A percentile compares a stretch with the other conserved stretches of the same genome.
phyloP scores from a whole-genome alignment of 1,284 basidiomycete genomes.

The Trichosporon ovoides region DNA sequence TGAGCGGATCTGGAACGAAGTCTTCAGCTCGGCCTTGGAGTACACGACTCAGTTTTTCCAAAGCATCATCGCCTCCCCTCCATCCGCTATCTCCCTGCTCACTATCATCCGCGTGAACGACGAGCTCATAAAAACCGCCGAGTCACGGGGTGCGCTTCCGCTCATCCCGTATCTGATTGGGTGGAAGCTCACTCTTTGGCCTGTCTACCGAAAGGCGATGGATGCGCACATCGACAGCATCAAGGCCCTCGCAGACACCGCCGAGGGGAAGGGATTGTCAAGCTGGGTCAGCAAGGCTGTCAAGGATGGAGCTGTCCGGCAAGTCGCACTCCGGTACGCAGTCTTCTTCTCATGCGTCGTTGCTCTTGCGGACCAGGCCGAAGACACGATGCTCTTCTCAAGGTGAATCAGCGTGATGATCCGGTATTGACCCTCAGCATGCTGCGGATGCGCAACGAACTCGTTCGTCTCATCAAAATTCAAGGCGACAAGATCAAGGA shows the following conservation, averaged over 20 bases:
- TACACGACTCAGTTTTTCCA: conserved; percentile 57
- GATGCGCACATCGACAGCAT: conserved; percentile 73
- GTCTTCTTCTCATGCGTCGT: conserved; percentile 73
- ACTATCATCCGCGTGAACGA: conserved; percentile 86
- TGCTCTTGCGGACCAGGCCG: conserved; percentile 69
- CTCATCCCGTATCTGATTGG: conserved; percentile 72
- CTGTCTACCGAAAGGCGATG: conserved; percentile 81
- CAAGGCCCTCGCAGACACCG: conserved; percentile 70
- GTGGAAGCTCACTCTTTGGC: conserved; percentile 80
- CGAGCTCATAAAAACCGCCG: conserved; percentile 64
- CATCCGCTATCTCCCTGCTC: conserved; percentile 67
- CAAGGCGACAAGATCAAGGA: conserved; percentile 65
- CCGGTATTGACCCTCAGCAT: conserved; percentile 55
- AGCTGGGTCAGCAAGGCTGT: conserved; percentile 57
- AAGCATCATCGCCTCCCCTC: conserved; percentile 50
- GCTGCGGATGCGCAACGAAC: conserved; percentile 74
- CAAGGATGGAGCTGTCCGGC: conserved; percentile 62
- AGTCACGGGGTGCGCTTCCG: conserved; percentile 68
- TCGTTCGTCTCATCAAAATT: conserved; percentile 68
- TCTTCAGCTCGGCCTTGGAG: conserved; percentile 79
- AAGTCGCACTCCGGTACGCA: conserved; percentile 63
- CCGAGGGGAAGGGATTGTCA: conserved; percentile 50
- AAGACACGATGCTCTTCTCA: conserved; percentile 90
- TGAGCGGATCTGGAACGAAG: conserved; percentile 71
- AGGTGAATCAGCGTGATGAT: conserved; percentile 55